A percentile compares a stretch with the other conserved stretches of the same genome.
phyloP scores from a whole-genome alignment of 2,329 filamentous ascomycete species.

The Xylariales sp. region DNA sequence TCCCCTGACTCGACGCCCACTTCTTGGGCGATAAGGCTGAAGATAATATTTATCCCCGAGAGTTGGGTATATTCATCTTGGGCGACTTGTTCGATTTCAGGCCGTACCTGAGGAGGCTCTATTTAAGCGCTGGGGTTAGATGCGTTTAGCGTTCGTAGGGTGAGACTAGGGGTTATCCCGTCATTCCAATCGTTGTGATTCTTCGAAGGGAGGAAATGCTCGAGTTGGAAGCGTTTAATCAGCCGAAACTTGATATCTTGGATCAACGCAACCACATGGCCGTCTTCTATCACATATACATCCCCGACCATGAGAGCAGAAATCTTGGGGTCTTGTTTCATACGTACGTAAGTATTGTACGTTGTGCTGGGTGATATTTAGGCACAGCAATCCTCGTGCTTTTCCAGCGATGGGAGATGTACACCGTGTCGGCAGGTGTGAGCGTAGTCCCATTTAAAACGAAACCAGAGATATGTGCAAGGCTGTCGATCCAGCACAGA shows the following conservation, averaged over 20 bases:
- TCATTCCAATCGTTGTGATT: neutral
- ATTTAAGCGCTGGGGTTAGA: neutral
- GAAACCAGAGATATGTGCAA: slow-evolving; percentile 47
- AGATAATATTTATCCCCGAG: slow-evolving; percentile 4
- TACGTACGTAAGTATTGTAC: slow-evolving; percentile 45
- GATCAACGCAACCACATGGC: slow-evolving; percentile 42
- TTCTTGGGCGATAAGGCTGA: slow-evolving; percentile 28
- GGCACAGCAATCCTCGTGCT: slow-evolving; percentile 39
- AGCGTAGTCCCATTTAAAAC: slow-evolving; percentile 44
- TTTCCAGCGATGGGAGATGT: slow-evolving; percentile 43
- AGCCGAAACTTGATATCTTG: slow-evolving; percentile 44
- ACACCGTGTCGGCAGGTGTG: slow-evolving; percentile 37
- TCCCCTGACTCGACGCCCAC: slow-evolving; percentile 14
- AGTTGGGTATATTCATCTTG: neutral
- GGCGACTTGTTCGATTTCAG: neutral
- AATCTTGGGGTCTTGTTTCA: slow-evolving; percentile 37
- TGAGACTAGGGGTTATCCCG: neutral
- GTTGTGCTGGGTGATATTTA: slow-evolving; percentile 32
- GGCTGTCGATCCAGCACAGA: slow-evolving; percentile 48
- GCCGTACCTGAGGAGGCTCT: neutral
- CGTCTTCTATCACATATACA: slow-evolving; percentile 45
- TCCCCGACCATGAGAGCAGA: slow-evolving; percentile 41
- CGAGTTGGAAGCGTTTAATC: slow-evolving; percentile 39
- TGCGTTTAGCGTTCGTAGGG: neutral
- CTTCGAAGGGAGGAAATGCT: slow-evolving; percentile 30